A percentile compares a stretch with the other conserved stretches of the same genome.
These are phyloP conservation scores for Trebouxia sp. DNA, from an alignment of 139 green algal genomes.

Conservation along the genomic window DNA sequence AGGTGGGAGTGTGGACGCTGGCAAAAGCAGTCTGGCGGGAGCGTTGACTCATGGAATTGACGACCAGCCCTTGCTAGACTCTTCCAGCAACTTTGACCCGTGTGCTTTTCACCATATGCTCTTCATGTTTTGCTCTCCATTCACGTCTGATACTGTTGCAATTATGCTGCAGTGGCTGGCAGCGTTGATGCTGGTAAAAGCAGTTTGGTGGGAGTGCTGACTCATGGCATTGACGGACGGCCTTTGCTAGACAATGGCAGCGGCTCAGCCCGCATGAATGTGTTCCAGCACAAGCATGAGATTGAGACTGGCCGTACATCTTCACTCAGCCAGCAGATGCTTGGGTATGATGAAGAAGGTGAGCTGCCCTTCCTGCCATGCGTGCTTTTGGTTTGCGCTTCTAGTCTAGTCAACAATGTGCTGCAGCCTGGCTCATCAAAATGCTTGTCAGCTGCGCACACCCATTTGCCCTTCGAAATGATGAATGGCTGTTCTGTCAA, in stretches of 20 bases:
- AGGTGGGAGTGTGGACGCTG: slow-evolving; percentile 65
- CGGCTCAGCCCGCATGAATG: slow-evolving; percentile 72
- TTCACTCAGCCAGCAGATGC: slow-evolving; percentile 63
- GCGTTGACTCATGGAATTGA: slow-evolving; percentile 72
- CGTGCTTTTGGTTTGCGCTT: no score
- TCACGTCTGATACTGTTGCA: no score
- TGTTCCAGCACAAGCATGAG: slow-evolving; percentile 88
- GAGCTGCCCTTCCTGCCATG: no score
- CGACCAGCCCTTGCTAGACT: slow-evolving; percentile 73
- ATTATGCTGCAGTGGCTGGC: slow-evolving; percentile 59
- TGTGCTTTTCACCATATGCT: no score
- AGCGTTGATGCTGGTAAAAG: slow-evolving; percentile 79
- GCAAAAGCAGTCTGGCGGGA: slow-evolving; percentile 80
- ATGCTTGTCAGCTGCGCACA: no score
- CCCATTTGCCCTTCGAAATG: no score
- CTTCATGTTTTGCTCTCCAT: no score
- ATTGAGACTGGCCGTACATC: slow-evolving; percentile 81
- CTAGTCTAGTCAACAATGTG: no score
- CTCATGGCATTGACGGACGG: slow-evolving; percentile 61
- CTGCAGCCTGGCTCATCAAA: no score
- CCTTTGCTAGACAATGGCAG: slow-evolving; percentile 80
- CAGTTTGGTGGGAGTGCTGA: slow-evolving; percentile 81
- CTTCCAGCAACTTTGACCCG: slow-evolving; percentile 66
- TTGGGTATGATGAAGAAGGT: slow-evolving; percentile 72
- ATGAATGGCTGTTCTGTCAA: no score